Evolutionary conservation across 352 stramenopile genomes (phyloP).

Genomic region (Phytophthora cactorum): DNA sequence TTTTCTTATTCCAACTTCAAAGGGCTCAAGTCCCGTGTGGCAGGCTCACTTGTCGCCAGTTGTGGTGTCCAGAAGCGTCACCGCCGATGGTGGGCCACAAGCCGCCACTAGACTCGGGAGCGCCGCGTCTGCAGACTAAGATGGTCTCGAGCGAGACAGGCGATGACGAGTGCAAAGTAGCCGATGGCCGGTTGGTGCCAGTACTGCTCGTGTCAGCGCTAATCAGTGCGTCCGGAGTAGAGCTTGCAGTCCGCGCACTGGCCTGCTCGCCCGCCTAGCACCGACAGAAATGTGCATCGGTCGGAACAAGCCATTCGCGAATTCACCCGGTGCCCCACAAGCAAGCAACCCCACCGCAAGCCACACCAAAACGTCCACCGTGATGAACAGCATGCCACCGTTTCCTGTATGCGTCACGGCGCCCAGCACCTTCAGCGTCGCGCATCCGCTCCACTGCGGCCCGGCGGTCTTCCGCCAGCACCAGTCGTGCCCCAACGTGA

Average conservation of each 20-base stretch:
- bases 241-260: slow-evolving; percentile 7
- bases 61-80: slow-evolving; percentile 7
- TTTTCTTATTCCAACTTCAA: slow-evolving; percentile 42
- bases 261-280: background rate
- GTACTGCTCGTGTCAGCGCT: slow-evolving; percentile 19
- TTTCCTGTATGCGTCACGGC: slow-evolving; percentile 18
- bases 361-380: background rate
- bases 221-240: slow-evolving; percentile 15
- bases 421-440: slow-evolving; percentile 28
- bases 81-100: slow-evolving; percentile 7
- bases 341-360: background rate
- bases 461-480: background rate
- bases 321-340: slow-evolving; percentile 17
- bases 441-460: slow-evolving; percentile 28
- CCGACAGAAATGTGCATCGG: slow-evolving; percentile 10
- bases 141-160: slow-evolving; percentile 31
- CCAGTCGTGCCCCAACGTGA: slow-evolving; percentile 1
- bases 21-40: slow-evolving; percentile 26
- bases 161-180: slow-evolving; percentile 32
- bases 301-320: slow-evolving; percentile 36
- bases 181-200: slow-evolving; percentile 32
- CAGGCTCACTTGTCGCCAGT: slow-evolving; percentile 39
- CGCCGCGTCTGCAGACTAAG: slow-evolving; percentile 40
- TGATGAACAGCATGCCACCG: slow-evolving; percentile 33
- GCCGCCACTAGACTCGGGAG: background rate